Evolutionary conservation across 345 rosid genomes (phyloP).

Genomic region (Gossypium australe): DNA sequence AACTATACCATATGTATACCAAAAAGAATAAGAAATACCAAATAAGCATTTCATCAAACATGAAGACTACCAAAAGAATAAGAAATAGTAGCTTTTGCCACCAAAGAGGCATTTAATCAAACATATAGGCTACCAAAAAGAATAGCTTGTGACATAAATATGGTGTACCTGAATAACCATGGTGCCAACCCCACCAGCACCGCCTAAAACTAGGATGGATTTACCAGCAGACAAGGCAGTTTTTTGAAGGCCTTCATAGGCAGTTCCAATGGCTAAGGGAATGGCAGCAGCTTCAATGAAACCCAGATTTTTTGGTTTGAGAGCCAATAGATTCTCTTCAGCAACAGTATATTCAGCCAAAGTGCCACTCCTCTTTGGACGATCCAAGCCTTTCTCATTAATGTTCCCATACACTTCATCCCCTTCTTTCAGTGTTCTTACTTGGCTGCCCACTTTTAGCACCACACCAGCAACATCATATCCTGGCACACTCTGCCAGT

Average conservation of each 20-base stretch:
- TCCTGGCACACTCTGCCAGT: constrained; percentile 75
- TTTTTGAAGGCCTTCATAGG: constrained; percentile 74
- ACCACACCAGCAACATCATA: constrained; percentile 93
- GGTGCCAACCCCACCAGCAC: constrained; percentile 97
- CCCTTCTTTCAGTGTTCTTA: constrained; percentile 64
- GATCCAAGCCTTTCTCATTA: constrained; percentile 81
- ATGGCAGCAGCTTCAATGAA: constrained; percentile 79
- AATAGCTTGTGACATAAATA: not conserved
- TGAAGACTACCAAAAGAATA: not conserved
- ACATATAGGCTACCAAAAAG: not conserved
- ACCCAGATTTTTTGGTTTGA: constrained; percentile 70
- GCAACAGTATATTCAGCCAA: constrained; percentile 71
- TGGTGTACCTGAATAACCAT: constrained; percentile 74
- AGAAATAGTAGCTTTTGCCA: not conserved
- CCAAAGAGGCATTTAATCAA: not conserved
- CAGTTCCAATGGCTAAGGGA: constrained; percentile 80
- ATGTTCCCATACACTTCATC: constrained; percentile 87
- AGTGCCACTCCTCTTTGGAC: constrained; percentile 74
- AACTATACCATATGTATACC: too few species aligned
- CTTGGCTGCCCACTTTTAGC: constrained; percentile 66
- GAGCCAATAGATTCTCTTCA: constrained; percentile 75
- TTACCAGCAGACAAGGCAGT: constrained; percentile 74
- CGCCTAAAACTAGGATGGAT: constrained; percentile 75
- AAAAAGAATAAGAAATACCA: too few species aligned
- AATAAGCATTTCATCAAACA: too few species aligned